A percentile compares a stretch with the other conserved stretches of the same genome.
Conservation (phyloP, 805 yeast species). For the Wickerhamomyces ciferrii region DNA sequence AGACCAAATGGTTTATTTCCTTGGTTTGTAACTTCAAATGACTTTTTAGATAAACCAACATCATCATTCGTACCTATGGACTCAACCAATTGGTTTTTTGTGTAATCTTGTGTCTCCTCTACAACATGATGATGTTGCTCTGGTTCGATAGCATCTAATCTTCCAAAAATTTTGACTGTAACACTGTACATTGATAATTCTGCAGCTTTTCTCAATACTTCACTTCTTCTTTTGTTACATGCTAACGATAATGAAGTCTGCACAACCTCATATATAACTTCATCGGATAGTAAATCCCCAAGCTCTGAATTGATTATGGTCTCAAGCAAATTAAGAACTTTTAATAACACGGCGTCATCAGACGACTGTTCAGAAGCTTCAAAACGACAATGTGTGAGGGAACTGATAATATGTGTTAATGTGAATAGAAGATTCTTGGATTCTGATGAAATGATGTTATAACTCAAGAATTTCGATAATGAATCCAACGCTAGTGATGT, state of each 20-base stretch:
- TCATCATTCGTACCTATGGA: constrained; percentile 46
- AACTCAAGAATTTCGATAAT: constrained; percentile 64
- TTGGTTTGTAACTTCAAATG: constrained; percentile 19
- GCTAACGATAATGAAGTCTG: constrained; percentile 91
- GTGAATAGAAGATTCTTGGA: constrained; percentile 54
- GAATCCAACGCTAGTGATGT: constrained; percentile 79
- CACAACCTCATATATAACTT: constrained; percentile 79
- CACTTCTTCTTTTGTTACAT: constrained; percentile 87
- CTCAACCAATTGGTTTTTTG: constrained; percentile 48
- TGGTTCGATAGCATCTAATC: constrained; percentile 52
- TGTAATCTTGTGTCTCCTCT: constrained; percentile 40
- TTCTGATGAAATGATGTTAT: constrained; percentile 52
- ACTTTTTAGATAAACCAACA: constrained; percentile 19
- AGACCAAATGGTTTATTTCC: constrained; percentile 54
- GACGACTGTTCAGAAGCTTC: constrained; percentile 91
- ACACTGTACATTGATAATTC: constrained; percentile 73
- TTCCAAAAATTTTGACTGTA: constrained; percentile 62
- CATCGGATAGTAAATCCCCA: constrained; percentile 68
- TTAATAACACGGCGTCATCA: constrained; percentile 86
- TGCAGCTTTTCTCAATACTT: constrained; percentile 82
- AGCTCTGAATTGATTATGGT: constrained; percentile 57
- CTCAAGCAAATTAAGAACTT: constrained; percentile 74
- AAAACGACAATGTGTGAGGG: constrained; percentile 90
- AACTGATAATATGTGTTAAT: constrained; percentile 52
- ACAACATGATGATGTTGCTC: constrained; percentile 31